phyloP scores from a whole-genome alignment of 495 filamentous ascomycete genomes.

The Lophiostoma macrostomum region DNA sequence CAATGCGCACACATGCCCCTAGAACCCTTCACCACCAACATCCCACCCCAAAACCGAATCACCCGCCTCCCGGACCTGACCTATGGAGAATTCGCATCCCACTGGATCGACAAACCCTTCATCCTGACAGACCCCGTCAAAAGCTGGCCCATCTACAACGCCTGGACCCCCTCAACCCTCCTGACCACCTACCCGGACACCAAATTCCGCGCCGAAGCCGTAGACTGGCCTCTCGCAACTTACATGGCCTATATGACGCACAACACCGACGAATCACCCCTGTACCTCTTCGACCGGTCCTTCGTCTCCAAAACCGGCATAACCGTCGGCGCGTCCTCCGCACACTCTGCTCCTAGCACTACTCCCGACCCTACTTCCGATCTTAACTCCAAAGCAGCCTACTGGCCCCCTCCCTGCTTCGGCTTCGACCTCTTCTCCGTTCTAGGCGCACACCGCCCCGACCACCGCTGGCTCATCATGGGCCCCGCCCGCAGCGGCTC shows the following conservation, averaged over 20 bases:
- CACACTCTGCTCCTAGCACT: conserved; percentile 16
- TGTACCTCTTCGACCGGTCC: conserved; percentile 86
- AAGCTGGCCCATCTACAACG: conserved; percentile 72
- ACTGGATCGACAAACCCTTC: conserved; percentile 81
- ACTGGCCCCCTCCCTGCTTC: conserved; percentile 85
- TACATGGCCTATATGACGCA: conserved; percentile 85
- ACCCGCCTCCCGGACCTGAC: conserved; percentile 64
- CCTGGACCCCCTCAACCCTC: conserved; percentile 69
- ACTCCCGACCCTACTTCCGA: too few species aligned
- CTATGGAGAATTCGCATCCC: conserved; percentile 65
- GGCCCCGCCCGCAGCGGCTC: conserved; percentile 87
- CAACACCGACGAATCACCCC: conserved; percentile 79
- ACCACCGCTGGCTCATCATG: conserved; percentile 90
- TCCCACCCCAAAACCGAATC: conserved; percentile 73
- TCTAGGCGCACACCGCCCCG: conserved; percentile 74
- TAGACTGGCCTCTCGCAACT: conserved; percentile 80
- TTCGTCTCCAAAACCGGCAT: conserved; percentile 88
- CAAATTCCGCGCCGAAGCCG: conserved; percentile 84
- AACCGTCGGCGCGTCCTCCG: conserved; percentile 59
- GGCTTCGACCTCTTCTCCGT: conserved; percentile 84
- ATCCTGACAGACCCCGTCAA: conserved; percentile 83
- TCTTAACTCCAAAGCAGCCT: too few species aligned
- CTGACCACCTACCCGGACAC: conserved; percentile 60
- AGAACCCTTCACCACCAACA: conserved; percentile 61
- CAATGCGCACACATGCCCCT: conserved; percentile 77